phyloP scores from a whole-genome alignment of 495 filamentous ascomycete genomes.

The Chaetomium cochliodes region DNA sequence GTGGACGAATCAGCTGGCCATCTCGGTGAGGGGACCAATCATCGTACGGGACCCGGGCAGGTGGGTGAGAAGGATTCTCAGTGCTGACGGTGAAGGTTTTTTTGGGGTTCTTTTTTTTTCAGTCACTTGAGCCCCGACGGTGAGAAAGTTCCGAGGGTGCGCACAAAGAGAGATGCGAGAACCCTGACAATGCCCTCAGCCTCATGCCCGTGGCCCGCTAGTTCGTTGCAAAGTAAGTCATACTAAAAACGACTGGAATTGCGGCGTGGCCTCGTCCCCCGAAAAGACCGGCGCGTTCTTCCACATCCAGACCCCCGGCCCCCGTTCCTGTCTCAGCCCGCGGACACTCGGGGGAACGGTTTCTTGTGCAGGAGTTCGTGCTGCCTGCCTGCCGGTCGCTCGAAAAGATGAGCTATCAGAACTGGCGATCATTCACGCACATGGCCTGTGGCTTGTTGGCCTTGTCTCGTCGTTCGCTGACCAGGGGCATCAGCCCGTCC shows the following conservation, averaged over 20 bases:
- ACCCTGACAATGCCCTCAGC: neutral
- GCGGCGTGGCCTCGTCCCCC: neutral
- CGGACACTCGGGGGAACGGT: slow-evolving; percentile 9
- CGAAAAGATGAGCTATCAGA: slow-evolving; percentile 11
- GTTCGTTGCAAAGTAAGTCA: neutral
- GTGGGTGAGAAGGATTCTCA: neutral
- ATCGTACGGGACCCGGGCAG: neutral
- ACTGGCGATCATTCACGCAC: slow-evolving; percentile 11
- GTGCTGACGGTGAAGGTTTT: slow-evolving; percentile 1
- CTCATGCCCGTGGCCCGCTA: neutral
- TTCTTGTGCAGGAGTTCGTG: slow-evolving; percentile 9
- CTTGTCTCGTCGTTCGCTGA: neutral
- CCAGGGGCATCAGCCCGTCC: neutral
- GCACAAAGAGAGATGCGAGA: neutral
- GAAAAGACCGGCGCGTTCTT: neutral
- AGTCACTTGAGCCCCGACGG: slow-evolving; percentile 8
- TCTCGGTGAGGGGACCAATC: slow-evolving; percentile 19
- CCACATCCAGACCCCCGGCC: neutral
- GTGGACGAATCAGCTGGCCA: slow-evolving; percentile 10
- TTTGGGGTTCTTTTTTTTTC: neutral
- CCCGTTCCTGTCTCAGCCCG: slow-evolving; percentile 3
- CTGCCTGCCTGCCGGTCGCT: neutral
- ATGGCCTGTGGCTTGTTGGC: slow-evolving; percentile 15
- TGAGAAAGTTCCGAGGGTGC: neutral
- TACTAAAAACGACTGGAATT: neutral